Evolutionary conservation across 129 eudicot genomes (phyloP), one percentile per base, ranked within the genome.

Genomic region (Calendula officinalis): DNA sequence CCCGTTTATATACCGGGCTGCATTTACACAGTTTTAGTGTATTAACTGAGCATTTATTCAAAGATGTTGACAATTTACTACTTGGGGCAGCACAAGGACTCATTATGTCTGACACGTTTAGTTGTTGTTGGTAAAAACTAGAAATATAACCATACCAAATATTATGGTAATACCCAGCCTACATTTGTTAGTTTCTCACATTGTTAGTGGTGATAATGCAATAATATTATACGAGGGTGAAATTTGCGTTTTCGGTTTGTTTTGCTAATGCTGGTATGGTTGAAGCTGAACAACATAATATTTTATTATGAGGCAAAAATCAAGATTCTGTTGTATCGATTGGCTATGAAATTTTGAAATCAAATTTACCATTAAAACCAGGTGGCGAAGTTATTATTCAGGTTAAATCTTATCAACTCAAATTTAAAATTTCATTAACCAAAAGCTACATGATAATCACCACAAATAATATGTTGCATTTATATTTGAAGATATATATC

Each of bases 31-130:
- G 96, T 74, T 92, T 92, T 68, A 95, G 96, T 64, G 98, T 92
- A 41, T 80, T 85, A 12, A 81, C 96, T 3, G 98, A 92, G 59
- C 98, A 92, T 77, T 76, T 79, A 13, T 88, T 92, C 75, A 88
- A 84, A 74, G 96, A 92, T 69, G 98, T 92, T 52, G 96, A 92
- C 39, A 81, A 83, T 75, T 71, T 88, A 64, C 83, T 92, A 38
- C 78, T 79, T 49, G 98, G 98, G 41, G 98, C 98, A 52, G 83
- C 98, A 40, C 98, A 87, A 83, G 98, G 98, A 8, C 91, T 92
- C 36, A 94, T 92, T 58, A 80, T 88, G 49, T 92, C 95, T 72
- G 98, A 92, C 54, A 96, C 98, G 12, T 92, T 92, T 57, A 81
- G 91, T 52, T 81, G 84, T 71, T 81, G 91, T 53, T 91, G 96